Conservation (phyloP, 352 stramenopile genomes). For the Phytophthora gonapodyides region DNA sequence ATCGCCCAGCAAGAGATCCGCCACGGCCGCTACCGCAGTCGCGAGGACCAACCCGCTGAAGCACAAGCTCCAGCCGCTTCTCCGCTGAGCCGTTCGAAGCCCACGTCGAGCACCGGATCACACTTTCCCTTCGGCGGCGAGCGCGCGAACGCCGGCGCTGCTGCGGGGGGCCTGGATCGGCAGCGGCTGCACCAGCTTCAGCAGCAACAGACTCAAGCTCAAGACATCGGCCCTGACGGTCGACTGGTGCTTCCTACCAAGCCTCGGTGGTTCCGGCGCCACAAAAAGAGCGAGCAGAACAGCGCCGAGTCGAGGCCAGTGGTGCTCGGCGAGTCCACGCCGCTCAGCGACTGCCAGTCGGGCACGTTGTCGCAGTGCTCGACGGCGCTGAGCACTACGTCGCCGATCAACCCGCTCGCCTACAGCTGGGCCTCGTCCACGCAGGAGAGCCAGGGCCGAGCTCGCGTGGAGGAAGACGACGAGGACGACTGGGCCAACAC, state of each 20-base stretch:
- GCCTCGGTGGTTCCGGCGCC: constrained; percentile 31
- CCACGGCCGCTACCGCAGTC: constrained; percentile 19
- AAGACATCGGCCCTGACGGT: not conserved
- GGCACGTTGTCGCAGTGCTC: constrained; percentile 35
- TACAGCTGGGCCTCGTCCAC: constrained; percentile 33
- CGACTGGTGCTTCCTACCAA: constrained; percentile 11
- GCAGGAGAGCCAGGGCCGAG: constrained; percentile 26
- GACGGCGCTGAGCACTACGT: constrained; percentile 23
- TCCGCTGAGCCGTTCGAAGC: not conserved
- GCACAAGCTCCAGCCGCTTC: constrained; percentile 3
- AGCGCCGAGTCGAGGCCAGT: constrained; percentile 22
- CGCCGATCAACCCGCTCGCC: constrained; percentile 25
- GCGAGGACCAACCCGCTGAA: not conserved
- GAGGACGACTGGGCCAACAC: constrained; percentile 40
- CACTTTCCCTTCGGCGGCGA: constrained; percentile 12
- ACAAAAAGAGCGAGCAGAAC: constrained; percentile 27
- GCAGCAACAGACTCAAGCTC: constrained; percentile 15
- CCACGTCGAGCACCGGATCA: not conserved
- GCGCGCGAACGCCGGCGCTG: not conserved
- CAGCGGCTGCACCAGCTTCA: constrained; percentile 21
- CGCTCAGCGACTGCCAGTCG: constrained; percentile 30
- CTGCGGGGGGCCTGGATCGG: constrained; percentile 2
- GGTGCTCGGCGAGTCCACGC: constrained; percentile 30
- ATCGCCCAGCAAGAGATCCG: constrained; percentile 40
- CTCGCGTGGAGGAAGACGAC: constrained; percentile 36